phyloP scores from a whole-genome alignment of 2,329 filamentous ascomycete genomes.

The Biscogniauxia sp. region DNA sequence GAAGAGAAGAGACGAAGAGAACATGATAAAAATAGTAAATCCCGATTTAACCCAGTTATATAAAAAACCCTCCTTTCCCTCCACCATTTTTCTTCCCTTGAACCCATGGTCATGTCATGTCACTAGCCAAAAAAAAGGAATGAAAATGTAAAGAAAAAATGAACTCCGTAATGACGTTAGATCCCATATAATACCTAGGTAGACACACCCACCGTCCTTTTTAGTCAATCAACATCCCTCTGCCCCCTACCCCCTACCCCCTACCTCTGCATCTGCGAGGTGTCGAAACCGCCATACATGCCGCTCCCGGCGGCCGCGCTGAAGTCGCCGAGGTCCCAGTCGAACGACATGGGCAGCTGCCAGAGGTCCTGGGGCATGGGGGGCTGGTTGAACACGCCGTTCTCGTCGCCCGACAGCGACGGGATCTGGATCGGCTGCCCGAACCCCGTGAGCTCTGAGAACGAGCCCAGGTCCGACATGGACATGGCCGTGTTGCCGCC shows the following conservation, averaged over 20 bases:
- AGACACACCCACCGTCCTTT: slow-evolving; percentile 37
- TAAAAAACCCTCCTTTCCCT: too few relatives aligned
- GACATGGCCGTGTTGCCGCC: slow-evolving; percentile 9
- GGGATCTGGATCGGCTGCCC: slow-evolving; percentile 35
- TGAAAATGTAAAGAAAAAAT: neutral
- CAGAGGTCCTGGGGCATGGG: slow-evolving; percentile 92
- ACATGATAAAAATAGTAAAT: too few relatives aligned
- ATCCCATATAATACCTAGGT: slow-evolving; percentile 42
- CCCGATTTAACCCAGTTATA: too few relatives aligned
- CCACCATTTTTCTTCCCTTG: too few relatives aligned
- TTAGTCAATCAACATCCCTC: too few relatives aligned
- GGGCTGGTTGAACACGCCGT: slow-evolving; percentile 58
- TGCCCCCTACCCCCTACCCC: too few relatives aligned
- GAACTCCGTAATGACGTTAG: too few relatives aligned
- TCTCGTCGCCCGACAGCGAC: slow-evolving; percentile 34
- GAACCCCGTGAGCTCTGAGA: slow-evolving; percentile 47
- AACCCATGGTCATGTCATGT: too few relatives aligned
- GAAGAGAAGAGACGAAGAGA: neutral
- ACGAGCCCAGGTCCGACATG: slow-evolving; percentile 41
- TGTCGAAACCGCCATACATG: slow-evolving; percentile 39
- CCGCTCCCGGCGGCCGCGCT: slow-evolving; percentile 49
- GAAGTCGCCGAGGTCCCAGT: slow-evolving; percentile 79
- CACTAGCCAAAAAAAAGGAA: too few relatives aligned
- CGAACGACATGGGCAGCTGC: slow-evolving; percentile 92
- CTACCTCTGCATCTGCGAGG: too few relatives aligned